A percentile compares a stretch with the other conserved stretches of the same genome.
phyloP scores from a whole-genome alignment of 163 green algal species.

The Smithsoniella earleae region DNA sequence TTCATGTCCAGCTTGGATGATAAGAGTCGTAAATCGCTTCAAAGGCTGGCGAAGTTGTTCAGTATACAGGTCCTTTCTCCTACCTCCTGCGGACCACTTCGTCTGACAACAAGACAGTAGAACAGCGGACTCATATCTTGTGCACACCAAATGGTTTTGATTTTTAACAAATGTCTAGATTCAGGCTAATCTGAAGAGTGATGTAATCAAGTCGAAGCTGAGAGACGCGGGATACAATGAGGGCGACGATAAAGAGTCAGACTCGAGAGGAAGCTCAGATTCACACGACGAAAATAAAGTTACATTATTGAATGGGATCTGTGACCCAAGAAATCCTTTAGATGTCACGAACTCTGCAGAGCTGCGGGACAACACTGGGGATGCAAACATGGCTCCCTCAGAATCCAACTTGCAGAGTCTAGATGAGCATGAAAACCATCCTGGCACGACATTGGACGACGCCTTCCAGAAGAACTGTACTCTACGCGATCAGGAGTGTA shows the following conservation, averaged over 20 bases:
- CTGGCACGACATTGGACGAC: too few species aligned
- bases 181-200: conserved; percentile 27
- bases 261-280: neutral
- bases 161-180: neutral
- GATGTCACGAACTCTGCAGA: too few species aligned
- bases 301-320: neutral
- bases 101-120: neutral
- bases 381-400: too few species aligned
- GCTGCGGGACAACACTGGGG: too few species aligned
- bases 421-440: too few species aligned
- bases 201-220: neutral
- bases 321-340: too few species aligned
- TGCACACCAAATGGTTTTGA: neutral
- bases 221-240: neutral
- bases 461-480: too few species aligned
- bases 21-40: neutral
- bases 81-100: too few species aligned
- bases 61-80: neutral
- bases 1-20: neutral
- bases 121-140: neutral
- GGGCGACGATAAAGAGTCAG: neutral
- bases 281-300: neutral
- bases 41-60: neutral
- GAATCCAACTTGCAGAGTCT: too few species aligned
- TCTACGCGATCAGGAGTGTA: too few species aligned